Conservation (phyloP, 129 eudicot species). For the Chrysanthemum lavandulifolium region DNA sequence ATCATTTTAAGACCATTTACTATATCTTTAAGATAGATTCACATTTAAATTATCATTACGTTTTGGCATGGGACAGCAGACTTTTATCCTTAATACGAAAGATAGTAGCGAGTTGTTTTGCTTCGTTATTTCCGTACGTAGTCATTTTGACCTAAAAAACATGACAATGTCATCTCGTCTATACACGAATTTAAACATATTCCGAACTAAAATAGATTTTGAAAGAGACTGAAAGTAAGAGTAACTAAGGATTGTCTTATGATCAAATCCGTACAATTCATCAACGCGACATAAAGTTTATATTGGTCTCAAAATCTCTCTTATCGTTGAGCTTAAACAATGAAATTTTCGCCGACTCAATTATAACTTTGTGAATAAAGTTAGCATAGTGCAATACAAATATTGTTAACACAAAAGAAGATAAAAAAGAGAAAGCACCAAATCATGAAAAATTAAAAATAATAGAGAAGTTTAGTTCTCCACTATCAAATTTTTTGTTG, state of each 20-base stretch:
- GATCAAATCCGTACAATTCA: no score
- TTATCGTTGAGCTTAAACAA: neutral
- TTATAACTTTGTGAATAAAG: neutral
- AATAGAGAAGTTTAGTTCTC: constrained; percentile 22
- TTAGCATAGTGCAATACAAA: neutral
- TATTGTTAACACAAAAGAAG: neutral
- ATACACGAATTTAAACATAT: no score
- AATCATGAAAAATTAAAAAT: constrained; percentile 4
- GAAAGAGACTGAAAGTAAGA: no score
- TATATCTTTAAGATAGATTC: neutral
- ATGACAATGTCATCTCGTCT: neutral
- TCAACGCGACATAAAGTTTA: neutral
- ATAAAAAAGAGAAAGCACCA: constrained; percentile 1
- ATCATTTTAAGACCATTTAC: constrained; percentile 8
- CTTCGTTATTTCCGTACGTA: neutral
- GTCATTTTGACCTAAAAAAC: neutral
- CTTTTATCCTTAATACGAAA: neutral
- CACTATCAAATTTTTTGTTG: constrained; percentile 26
- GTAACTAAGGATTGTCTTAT: no score
- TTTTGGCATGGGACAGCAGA: neutral
- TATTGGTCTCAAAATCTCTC: neutral
- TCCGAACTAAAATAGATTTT: no score
- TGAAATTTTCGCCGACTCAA: neutral
- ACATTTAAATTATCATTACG: neutral
- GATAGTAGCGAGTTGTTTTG: neutral